Evolutionary conservation across 1,284 basidiomycete genomes (phyloP).

Genomic region (Golubevia sp.): DNA sequence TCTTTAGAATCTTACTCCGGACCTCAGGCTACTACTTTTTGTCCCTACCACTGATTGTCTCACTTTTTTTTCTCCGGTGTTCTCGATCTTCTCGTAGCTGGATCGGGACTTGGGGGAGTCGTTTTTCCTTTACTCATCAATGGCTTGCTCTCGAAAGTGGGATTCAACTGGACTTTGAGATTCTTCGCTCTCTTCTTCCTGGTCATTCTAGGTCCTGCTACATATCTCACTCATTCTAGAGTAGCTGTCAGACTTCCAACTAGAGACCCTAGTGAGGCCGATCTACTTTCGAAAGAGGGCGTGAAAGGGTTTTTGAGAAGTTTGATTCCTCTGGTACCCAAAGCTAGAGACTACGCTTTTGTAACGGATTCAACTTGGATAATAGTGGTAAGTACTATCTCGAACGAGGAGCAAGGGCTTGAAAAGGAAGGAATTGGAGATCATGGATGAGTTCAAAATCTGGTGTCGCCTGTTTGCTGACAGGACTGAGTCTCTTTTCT

Average conservation of each 20-base stretch:
- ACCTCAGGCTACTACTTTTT: too few species aligned
- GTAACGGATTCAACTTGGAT: background rate
- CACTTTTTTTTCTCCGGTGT: too few species aligned
- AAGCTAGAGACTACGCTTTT: background rate
- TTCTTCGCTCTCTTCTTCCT: slow-evolving; percentile 19
- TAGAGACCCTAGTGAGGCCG: background rate
- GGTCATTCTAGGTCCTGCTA: slow-evolving; percentile 12
- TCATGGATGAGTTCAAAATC: too few species aligned
- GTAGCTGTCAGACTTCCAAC: background rate
- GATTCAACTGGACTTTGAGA: slow-evolving; percentile 37
- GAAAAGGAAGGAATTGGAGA: too few species aligned
- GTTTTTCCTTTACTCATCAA: slow-evolving; percentile 24
- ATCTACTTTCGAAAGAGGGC: background rate
- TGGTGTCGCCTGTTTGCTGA: too few species aligned
- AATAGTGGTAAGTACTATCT: background rate
- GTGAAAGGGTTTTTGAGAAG: background rate
- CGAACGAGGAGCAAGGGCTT: too few species aligned
- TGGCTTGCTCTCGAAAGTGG: slow-evolving; percentile 19
- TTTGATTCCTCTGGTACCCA: background rate
- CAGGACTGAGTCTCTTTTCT: background rate
- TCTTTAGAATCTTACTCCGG: too few species aligned
- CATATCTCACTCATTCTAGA: background rate
- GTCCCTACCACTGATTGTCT: too few species aligned
- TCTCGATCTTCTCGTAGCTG: too few species aligned
- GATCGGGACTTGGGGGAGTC: slow-evolving; percentile 26